Conservation (phyloP, 768 basidiomycete species). For the Tricholomella constricta region DNA sequence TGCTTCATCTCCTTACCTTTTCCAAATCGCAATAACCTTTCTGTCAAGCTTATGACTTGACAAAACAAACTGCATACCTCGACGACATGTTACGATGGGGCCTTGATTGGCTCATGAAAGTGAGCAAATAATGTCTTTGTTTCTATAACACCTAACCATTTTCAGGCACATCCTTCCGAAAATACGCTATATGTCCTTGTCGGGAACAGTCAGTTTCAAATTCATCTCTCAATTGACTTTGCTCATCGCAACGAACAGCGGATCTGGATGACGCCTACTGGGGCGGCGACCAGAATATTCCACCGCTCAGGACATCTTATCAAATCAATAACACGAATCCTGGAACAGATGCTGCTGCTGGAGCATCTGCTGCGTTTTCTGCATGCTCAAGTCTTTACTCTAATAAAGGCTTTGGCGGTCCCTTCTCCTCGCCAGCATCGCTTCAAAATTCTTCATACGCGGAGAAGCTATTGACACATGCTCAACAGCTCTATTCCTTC, state of each 20-base stretch:
- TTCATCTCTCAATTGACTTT: neutral
- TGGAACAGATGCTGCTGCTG: constrained; percentile 89
- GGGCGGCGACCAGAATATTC: constrained; percentile 84
- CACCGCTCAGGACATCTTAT: constrained; percentile 71
- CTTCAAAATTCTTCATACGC: constrained; percentile 77
- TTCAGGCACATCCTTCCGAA: constrained; percentile 76
- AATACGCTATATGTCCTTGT: constrained; percentile 79
- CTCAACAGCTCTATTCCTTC: constrained; percentile 71
- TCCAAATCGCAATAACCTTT: neutral
- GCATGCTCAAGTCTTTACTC: constrained; percentile 84
- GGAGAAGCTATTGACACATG: constrained; percentile 68
- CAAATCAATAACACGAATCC: constrained; percentile 79
- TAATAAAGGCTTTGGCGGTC: constrained; percentile 48
- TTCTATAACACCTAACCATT: neutral
- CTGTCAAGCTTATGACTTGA: constrained; percentile 69
- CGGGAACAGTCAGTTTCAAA: constrained; percentile 51
- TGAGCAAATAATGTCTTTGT: constrained; percentile 28
- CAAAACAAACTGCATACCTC: constrained; percentile 89
- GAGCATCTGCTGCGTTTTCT: constrained; percentile 84
- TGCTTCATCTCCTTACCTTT: neutral
- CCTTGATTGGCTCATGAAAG: constrained; percentile 90
- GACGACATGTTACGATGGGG: constrained; percentile 91
- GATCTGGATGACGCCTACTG: constrained; percentile 78
- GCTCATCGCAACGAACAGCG: constrained; percentile 33
- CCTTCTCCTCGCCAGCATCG: constrained; percentile 61